Percentiles rank a stretch among this genome's conserved stretches.
Evolutionary conservation across 208 protist species (phyloP).

Genomic region (Leishmania lainsoni): DNA sequence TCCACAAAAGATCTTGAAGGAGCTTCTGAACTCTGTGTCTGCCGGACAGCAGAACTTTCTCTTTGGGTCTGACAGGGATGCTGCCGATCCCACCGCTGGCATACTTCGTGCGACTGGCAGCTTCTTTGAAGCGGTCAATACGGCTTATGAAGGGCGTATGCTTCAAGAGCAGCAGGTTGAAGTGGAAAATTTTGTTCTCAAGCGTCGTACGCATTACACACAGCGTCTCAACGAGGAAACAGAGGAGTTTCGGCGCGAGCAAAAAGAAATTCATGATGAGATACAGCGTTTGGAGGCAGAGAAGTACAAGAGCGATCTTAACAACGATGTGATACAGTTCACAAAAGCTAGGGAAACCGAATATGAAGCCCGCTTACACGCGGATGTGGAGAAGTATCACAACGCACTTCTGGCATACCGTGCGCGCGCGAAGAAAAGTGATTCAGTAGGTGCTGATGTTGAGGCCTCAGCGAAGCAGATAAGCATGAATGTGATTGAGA

Average conservation of each 20-base stretch:
- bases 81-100: slow-evolving; percentile 6
- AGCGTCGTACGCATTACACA: slow-evolving; percentile 36
- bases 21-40: slow-evolving; percentile 26
- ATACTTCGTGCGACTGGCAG: slow-evolving; percentile 29
- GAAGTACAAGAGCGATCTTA: slow-evolving; percentile 42
- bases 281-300: slow-evolving; percentile 43
- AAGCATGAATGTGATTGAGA: slow-evolving; percentile 20
- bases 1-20: slow-evolving; percentile 27
- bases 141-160: slow-evolving; percentile 37
- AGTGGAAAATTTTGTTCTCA: slow-evolving; percentile 35
- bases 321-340: slow-evolving; percentile 44
- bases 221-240: slow-evolving; percentile 53
- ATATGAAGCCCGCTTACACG: slow-evolving; percentile 34
- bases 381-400: slow-evolving; percentile 48
- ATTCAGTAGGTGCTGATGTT: background rate
- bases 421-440: slow-evolving; percentile 11
- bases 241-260: slow-evolving; percentile 53
- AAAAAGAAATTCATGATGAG: slow-evolving; percentile 46
- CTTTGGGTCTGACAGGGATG: slow-evolving; percentile 23
- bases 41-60: slow-evolving; percentile 32
- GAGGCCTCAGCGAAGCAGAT: slow-evolving; percentile 33
- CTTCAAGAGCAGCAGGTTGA: slow-evolving; percentile 37
- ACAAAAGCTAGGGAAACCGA: slow-evolving; percentile 37
- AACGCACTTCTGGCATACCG: slow-evolving; percentile 39
- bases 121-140: slow-evolving; percentile 51